Percentiles rank a stretch among this genome's conserved stretches.
These are phyloP conservation scores for Penicillium janthinellum DNA, from an alignment of 2,329 filamentous ascomycete species.

Conservation along the genomic window DNA sequence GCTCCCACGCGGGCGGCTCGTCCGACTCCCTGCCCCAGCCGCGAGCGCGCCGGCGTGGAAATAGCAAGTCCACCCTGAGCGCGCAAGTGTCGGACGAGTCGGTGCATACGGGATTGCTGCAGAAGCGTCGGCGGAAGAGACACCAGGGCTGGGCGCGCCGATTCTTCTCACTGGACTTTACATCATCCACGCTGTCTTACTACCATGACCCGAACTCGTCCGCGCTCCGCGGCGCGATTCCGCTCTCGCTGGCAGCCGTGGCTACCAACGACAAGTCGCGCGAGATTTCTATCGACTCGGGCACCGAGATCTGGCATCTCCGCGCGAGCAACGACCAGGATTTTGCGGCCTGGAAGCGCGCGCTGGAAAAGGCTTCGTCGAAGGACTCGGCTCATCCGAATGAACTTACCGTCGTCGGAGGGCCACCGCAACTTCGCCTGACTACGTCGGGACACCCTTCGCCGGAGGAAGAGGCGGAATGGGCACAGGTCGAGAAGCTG, in stretches of 20 bases:
- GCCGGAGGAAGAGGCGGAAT: slow-evolving; percentile 73
- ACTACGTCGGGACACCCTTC: slow-evolving; percentile 36
- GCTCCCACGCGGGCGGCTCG: slow-evolving; percentile 49
- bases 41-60: slow-evolving; percentile 33
- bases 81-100: slow-evolving; percentile 30
- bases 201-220: slow-evolving; percentile 94
- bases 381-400: slow-evolving; percentile 45
- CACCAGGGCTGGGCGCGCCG: slow-evolving; percentile 90
- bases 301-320: slow-evolving; percentile 95
- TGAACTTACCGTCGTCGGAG: slow-evolving; percentile 17
- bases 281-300: slow-evolving; percentile 95
- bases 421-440: slow-evolving; percentile 31
- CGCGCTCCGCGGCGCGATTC: slow-evolving; percentile 86
- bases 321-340: slow-evolving; percentile 79
- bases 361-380: slow-evolving; percentile 81
- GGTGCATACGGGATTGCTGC: slow-evolving; percentile 80
- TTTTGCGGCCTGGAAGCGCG: slow-evolving; percentile 83
- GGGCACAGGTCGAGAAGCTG: slow-evolving; percentile 81
- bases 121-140: slow-evolving; percentile 89
- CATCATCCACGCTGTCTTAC: slow-evolving; percentile 91
- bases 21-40: slow-evolving; percentile 53
- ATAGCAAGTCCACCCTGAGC: slow-evolving; percentile 30
- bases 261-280: slow-evolving; percentile 83
- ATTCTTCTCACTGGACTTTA: slow-evolving; percentile 96
- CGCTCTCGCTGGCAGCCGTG: slow-evolving; percentile 85